These are phyloP conservation scores for Inga oerstediana DNA, from an alignment of 306 rosid genomes.

Conservation along the genomic window DNA sequence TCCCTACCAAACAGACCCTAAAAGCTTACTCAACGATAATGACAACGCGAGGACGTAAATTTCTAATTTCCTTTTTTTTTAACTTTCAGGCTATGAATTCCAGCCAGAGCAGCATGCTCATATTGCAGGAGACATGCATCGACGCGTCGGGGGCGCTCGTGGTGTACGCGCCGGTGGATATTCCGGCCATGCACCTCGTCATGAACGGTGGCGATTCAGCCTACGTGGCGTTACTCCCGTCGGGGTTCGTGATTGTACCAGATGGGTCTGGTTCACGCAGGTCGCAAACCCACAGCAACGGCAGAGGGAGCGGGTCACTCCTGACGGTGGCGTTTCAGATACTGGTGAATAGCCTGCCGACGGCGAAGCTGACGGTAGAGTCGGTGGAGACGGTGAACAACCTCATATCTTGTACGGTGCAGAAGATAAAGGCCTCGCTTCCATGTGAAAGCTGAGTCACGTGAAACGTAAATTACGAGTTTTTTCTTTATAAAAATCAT, in stretches of 20 bases:
- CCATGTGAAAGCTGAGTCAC: constrained; percentile 60
- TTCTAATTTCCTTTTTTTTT: background rate
- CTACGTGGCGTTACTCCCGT: constrained; percentile 83
- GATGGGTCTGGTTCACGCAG: constrained; percentile 72
- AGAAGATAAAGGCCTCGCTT: constrained; percentile 88
- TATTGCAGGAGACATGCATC: constrained; percentile 85
- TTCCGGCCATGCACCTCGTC: constrained; percentile 93
- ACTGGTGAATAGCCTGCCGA: constrained; percentile 84
- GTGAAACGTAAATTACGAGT: constrained; percentile 1
- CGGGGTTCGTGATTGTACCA: constrained; percentile 80
- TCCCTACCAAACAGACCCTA: background rate
- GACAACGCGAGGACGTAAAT: background rate
- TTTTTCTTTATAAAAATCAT: background rate
- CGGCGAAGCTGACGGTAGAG: constrained; percentile 90
- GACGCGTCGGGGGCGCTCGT: constrained; percentile 89
- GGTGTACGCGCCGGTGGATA: constrained; percentile 96
- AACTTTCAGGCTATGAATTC: constrained; percentile 66
- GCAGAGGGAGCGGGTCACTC: constrained; percentile 70
- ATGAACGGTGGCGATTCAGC: constrained; percentile 98
- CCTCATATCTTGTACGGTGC: constrained; percentile 87
- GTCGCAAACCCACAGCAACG: background rate
- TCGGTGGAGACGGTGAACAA: constrained; percentile 97
- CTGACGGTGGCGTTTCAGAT: constrained; percentile 93
- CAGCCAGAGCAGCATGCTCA: constrained; percentile 91
- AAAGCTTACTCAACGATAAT: background rate